Evolutionary conservation across 202 grass and related monocot species (phyloP).

Genomic region (Brachypodium distachyon): DNA sequence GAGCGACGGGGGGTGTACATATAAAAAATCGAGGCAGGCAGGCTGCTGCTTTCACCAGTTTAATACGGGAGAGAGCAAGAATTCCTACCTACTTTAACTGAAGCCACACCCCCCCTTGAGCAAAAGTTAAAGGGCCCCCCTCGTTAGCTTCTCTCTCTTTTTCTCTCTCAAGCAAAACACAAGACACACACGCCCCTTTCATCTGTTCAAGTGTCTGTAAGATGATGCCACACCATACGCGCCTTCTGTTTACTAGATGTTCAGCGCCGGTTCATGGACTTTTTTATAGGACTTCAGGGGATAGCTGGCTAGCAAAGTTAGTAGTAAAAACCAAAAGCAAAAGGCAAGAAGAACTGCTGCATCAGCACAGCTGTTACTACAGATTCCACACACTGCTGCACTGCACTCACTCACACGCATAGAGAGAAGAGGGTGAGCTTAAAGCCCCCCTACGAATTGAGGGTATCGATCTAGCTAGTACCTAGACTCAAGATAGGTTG

Average conservation of each 20-base stretch:
- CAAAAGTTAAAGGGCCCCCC: constrained; percentile 74
- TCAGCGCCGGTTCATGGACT: background rate
- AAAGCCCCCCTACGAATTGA: background rate
- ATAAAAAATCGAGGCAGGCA: constrained; percentile 68
- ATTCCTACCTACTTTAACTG: constrained; percentile 79
- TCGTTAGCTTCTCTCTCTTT: background rate
- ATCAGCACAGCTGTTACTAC: constrained; percentile 37
- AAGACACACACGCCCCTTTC: constrained; percentile 16
- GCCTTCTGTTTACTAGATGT: background rate
- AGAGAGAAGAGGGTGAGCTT: background rate
- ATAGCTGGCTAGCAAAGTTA: constrained; percentile 13
- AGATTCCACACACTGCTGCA: constrained; percentile 39
- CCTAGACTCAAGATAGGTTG: background rate
- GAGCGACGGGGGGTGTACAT: constrained; percentile 40
- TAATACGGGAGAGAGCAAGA: constrained; percentile 56
- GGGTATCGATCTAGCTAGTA: background rate
- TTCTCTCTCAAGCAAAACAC: constrained; percentile 1
- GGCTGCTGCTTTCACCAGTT: constrained; percentile 47
- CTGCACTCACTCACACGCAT: constrained; percentile 38
- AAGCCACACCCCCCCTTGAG: constrained; percentile 50
- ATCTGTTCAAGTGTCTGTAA: constrained; percentile 31
- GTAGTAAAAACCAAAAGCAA: constrained; percentile 39
- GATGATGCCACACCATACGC: constrained; percentile 3
- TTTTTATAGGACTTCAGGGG: constrained; percentile 19
- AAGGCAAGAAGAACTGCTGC: constrained; percentile 26